A percentile compares a stretch with the other conserved stretches of the same genome.
Evolutionary conservation across 495 filamentous ascomycete genomes (phyloP).

Genomic region (Trichoderma asperelloides): DNA sequence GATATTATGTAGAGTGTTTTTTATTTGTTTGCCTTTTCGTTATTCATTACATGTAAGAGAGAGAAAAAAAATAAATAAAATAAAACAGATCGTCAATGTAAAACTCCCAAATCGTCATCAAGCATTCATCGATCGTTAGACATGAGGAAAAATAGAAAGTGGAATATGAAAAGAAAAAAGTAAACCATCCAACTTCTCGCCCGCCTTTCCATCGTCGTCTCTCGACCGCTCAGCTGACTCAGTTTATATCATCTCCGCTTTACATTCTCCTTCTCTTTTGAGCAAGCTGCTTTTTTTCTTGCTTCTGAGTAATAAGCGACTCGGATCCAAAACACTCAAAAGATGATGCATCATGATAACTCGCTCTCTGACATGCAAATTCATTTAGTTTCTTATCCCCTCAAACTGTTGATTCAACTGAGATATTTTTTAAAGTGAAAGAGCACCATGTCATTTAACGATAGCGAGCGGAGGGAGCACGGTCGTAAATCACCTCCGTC

Average conservation of each 20-base stretch:
- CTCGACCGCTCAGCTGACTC: background rate
- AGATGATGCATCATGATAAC: conserved; percentile 12
- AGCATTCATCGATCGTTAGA: conserved; percentile 9
- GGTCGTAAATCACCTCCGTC: conserved; percentile 48
- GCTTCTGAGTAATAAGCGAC: background rate
- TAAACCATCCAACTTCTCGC: conserved; percentile 8
- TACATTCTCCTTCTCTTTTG: background rate
- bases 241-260: background rate
- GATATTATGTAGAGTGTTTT: background rate
- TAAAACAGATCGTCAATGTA: conserved; percentile 6
- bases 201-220: background rate
- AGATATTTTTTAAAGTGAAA: background rate
- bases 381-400: background rate
- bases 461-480: conserved; percentile 9
- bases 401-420: too few species aligned
- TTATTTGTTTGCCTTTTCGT: conserved; percentile 5
- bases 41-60: conserved; percentile 10
- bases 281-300: background rate
- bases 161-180: conserved; percentile 9
- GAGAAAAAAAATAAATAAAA: conserved; percentile 12
- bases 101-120: conserved; percentile 12
- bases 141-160: conserved; percentile 12
- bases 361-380: background rate
- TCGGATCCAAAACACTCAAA: conserved; percentile 10
- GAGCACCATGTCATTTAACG: background rate